Conservation (phyloP, 768 basidiomycete genomes). For the Mycena sanguinolenta region DNA sequence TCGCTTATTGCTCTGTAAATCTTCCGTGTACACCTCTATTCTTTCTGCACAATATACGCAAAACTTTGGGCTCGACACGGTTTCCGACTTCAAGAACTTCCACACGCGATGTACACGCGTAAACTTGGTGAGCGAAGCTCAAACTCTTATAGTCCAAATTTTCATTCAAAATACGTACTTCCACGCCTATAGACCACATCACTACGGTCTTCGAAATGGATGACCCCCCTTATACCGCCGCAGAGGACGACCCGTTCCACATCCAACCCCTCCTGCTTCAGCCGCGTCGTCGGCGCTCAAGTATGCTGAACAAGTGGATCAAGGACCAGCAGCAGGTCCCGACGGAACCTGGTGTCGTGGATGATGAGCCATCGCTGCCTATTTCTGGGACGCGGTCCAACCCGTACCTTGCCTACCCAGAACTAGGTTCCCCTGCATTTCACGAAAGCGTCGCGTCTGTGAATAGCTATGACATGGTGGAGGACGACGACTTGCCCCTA, state of each 20-base stretch:
- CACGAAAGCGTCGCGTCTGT: slow-evolving; percentile 46
- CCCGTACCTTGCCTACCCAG: slow-evolving; percentile 60
- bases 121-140: slow-evolving; percentile 38
- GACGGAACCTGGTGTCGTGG: slow-evolving; percentile 23
- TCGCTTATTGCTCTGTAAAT: slow-evolving; percentile 31
- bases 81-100: slow-evolving; percentile 30
- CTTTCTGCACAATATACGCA: slow-evolving; percentile 33
- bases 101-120: slow-evolving; percentile 37
- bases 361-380: slow-evolving; percentile 32
- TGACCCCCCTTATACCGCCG: slow-evolving; percentile 62
- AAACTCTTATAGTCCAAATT: slow-evolving; percentile 30
- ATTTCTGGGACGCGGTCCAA: slow-evolving; percentile 46
- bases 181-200: slow-evolving; percentile 35
- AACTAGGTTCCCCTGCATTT: slow-evolving; percentile 45
- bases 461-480: slow-evolving; percentile 63
- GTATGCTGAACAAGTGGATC: slow-evolving; percentile 68
- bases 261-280: slow-evolving; percentile 50
- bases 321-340: slow-evolving; percentile 57
- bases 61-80: slow-evolving; percentile 22
- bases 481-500: slow-evolving; percentile 64
- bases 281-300: slow-evolving; percentile 59
- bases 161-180: slow-evolving; percentile 34
- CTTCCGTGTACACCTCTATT: slow-evolving; percentile 33
- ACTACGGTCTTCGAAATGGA: slow-evolving; percentile 44
- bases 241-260: slow-evolving; percentile 67